These are phyloP conservation scores for Lentinula guzmanii DNA, from an alignment of 768 basidiomycete species.

Conservation along the genomic window DNA sequence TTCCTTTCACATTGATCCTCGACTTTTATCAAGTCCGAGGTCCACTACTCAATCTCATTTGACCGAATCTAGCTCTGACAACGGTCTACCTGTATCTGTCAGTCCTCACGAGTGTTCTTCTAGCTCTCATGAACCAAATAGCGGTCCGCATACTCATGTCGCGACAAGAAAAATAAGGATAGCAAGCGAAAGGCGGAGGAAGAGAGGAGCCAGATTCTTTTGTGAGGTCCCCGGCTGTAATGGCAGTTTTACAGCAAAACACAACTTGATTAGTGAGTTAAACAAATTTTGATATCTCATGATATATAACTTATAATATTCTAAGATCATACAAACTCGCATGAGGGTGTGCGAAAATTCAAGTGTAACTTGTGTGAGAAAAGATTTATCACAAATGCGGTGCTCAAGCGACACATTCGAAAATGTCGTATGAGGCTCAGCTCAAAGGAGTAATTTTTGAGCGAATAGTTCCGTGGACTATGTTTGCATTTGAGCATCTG, in stretches of 20 bases:
- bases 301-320: neutral
- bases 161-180: neutral
- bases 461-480: too few relatives aligned
- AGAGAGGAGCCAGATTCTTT: neutral
- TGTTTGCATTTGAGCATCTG: too few relatives aligned
- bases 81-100: neutral
- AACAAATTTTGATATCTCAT: neutral
- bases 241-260: neutral
- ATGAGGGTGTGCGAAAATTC: neutral
- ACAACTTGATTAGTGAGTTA: conserved; percentile 1
- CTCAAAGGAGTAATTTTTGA: too few relatives aligned
- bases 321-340: neutral
- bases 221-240: neutral
- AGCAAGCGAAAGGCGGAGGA: neutral
- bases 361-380: neutral
- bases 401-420: neutral
- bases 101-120: too few relatives aligned
- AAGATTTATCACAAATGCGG: neutral
- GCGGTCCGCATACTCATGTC: neutral
- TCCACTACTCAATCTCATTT: neutral
- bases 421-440: neutral
- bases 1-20: neutral
- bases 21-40: neutral
- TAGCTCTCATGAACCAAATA: too few relatives aligned
- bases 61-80: neutral